Base-by-base conservation (phyloP, 768 basidiomycete species). In the button mushroom (Agaricus bisporus) region DNA sequence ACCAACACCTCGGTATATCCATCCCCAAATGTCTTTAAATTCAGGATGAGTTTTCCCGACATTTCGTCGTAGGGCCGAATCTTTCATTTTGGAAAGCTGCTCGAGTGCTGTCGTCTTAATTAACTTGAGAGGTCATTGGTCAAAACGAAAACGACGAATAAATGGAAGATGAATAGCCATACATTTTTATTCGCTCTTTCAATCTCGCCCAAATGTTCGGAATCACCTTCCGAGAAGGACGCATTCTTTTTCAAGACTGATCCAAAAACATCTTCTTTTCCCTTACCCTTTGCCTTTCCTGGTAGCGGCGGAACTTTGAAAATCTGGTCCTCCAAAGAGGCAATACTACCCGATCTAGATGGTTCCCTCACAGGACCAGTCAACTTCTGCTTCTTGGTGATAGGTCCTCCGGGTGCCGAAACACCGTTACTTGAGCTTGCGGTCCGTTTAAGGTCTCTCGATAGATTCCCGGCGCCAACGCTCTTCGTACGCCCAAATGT, bases 181-280 rank as follows among this genome's bases (percentile, higher is more conserved):
- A 86, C 86, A 56, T 74, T 75, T 65, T 83, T 87, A 62, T 86
- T 88, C 5, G 73, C 70, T 59, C 72, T 77, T 68, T 87, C 85
- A 39, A 79, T 64, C 8, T 56, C 60, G 15, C 48, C 61, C 47
- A 56, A 60, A 49, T 64, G 66, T 54, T 68, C 73, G 17, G 64
- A 66, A 42, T 47, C 49, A 36, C 35, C 51, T 20, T 49, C 48
- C 41, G 52, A 26, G 42, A 56, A 45, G 32, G 47, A 50, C 53
- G 44, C 58, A 55, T 22, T 55, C 52, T 4, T 60, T 60, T 35
- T 66, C 61, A n/a, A 52, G 32, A 55, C 8, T 59, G 58, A 32
- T 63, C 71, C 64, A 67, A 77, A 66, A 57, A 73, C 70, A 55
- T 74, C 73, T 8, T 61, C 55, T n/a, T 61, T 63, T 7, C 68